Evolutionary conservation across 73 alveolate species (phyloP).

Genomic region (Paramecium pentaurelia): DNA sequence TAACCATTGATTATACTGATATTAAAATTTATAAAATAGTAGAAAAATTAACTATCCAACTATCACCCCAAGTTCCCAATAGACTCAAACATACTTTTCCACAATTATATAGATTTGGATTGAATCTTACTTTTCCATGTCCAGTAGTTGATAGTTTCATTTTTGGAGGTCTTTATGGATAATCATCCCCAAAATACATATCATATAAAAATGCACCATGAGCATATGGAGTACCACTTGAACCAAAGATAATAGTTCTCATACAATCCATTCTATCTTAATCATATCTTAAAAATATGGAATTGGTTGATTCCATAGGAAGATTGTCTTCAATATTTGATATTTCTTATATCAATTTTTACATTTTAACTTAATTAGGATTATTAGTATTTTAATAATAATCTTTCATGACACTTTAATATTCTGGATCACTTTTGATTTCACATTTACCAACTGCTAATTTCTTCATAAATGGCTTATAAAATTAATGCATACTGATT

Average conservation of each 20-base stretch:
- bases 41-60: constrained; percentile 95
- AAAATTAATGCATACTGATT: constrained; percentile 26
- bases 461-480: neutral
- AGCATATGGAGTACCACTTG: constrained; percentile 95
- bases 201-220: constrained; percentile 95
- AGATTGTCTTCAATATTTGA: constrained; percentile 90
- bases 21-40: constrained; percentile 89
- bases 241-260: constrained; percentile 93
- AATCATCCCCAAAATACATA: constrained; percentile 85
- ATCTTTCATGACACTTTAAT: neutral
- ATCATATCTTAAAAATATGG: constrained; percentile 93
- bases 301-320: constrained; percentile 91
- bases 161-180: constrained; percentile 94
- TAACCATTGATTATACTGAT: constrained; percentile 91
- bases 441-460: constrained; percentile 20
- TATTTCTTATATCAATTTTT: constrained; percentile 90
- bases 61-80: constrained; percentile 97
- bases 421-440: neutral
- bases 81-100: constrained; percentile 96
- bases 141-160: constrained; percentile 94
- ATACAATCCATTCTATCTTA: constrained; percentile 88
- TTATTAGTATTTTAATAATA: neutral
- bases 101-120: constrained; percentile 94
- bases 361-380: constrained; percentile 43
- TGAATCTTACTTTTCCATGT: constrained; percentile 89